phyloP scores from a whole-genome alignment of 2,329 filamentous ascomycete genomes.

The Volutella citrinella region DNA sequence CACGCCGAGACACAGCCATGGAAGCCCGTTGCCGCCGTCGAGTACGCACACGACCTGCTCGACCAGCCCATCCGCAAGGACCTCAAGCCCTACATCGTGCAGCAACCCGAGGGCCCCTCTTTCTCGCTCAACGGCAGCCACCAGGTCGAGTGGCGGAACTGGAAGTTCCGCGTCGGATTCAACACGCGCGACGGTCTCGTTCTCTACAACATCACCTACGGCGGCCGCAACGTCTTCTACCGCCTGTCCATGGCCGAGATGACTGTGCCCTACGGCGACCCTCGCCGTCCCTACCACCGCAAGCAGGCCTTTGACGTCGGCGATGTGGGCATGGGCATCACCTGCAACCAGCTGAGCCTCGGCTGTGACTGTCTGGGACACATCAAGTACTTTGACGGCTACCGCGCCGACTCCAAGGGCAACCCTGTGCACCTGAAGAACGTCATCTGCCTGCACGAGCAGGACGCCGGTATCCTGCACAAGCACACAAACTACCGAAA shows the following conservation, averaged over 20 bases:
- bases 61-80: slow-evolving; percentile 4
- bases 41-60: slow-evolving; percentile 4
- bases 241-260: slow-evolving; percentile 61
- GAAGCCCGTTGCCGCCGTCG: slow-evolving; percentile 4
- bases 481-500: slow-evolving; percentile 58
- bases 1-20: slow-evolving; percentile 5
- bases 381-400: slow-evolving; percentile 43
- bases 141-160: slow-evolving; percentile 36
- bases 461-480: slow-evolving; percentile 48
- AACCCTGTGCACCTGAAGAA: slow-evolving; percentile 64
- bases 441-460: slow-evolving; percentile 29
- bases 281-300: slow-evolving; percentile 58
- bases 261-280: slow-evolving; percentile 62
- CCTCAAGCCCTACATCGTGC: slow-evolving; percentile 8
- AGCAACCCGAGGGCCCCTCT: slow-evolving; percentile 5
- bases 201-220: slow-evolving; percentile 54
- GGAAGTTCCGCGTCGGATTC: slow-evolving; percentile 64
- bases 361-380: slow-evolving; percentile 62
- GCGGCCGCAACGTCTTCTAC: slow-evolving; percentile 57
- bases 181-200: slow-evolving; percentile 62
- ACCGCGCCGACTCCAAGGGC: slow-evolving; percentile 38
- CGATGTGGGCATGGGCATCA: too few relatives aligned
- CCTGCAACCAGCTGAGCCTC: too few relatives aligned
- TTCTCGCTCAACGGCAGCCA: slow-evolving; percentile 19
- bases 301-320: slow-evolving; percentile 68